Evolutionary conservation across 306 rosid species (phyloP), one percentile per base, ranked within the genome.

Genomic region (Sindora glabra): DNA sequence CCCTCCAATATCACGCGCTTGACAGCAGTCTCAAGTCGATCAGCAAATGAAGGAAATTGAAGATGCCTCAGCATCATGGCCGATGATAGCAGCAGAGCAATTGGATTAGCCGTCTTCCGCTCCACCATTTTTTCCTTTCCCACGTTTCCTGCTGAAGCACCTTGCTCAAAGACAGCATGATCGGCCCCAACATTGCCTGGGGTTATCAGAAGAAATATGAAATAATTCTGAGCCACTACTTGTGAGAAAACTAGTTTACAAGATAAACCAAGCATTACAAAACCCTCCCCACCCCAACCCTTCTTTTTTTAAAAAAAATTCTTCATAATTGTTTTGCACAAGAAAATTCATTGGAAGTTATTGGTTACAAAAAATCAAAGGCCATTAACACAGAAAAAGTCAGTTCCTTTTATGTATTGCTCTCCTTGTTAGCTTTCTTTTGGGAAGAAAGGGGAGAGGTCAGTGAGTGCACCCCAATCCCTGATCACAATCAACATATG

Each of bases 1-100:
- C 94, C 80, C 61, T 72, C 94, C 0, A 19, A 71, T 18, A 85
- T 83, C 5, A 89, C 88, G 4, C 79, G 81, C 70, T 85, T 74
- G 45, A 89, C 94, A 0, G 94, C 86, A 29, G 90, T 85, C 65
- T 85, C 96, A 8, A 85, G 82, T 18, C 96, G 84, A 46, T 88
- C 96, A 0, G 96, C 96, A 42, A 88, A 85, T 29, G 96, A 82
- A 39, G 90, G 94, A 53, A 88, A 85, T 77, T 80, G 96, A 45
- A 88, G 94, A 48, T 89, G 96, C 67, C 96, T 79, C 51, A 89
- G 70, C 96, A 89, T 85, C 90, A 85, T 89, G 72, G 96, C 94
- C 0, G 94, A 85, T 11, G 96, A 85, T 14, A 89, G 80, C 47
- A 89, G 81, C 74, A 85, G 48, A 14, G 90, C 96, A n/a, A 89